Conservation (phyloP, 2,329 filamentous ascomycete species). For the Parascedosporium putredinis region DNA sequence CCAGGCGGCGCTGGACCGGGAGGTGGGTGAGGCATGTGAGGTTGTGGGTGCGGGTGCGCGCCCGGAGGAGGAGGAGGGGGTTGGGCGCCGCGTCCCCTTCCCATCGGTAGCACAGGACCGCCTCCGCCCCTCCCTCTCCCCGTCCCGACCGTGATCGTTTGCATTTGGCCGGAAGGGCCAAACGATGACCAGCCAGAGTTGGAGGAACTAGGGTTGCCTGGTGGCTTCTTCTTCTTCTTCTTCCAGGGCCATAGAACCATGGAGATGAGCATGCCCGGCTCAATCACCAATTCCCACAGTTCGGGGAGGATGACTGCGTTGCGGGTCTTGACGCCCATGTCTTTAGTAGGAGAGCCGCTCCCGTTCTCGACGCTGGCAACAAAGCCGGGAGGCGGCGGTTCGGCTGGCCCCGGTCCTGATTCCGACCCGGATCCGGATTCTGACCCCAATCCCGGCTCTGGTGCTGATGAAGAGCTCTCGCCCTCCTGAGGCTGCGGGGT, state of each 20-base stretch:
- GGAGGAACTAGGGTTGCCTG: not conserved
- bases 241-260: constrained; percentile 11
- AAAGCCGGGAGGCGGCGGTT: not conserved
- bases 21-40: not conserved
- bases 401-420: not conserved
- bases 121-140: not conserved
- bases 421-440: no score
- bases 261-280: constrained; percentile 12
- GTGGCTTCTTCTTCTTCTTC: not conserved
- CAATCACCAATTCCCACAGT: constrained; percentile 12
- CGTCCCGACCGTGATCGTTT: not conserved
- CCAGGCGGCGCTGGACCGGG: not conserved
- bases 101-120: not conserved
- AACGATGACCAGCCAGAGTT: constrained; percentile 1
- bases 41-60: not conserved
- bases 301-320: constrained; percentile 10
- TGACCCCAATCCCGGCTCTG: not conserved
- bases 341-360: not conserved
- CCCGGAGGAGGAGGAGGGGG: not conserved
- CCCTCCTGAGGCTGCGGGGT: no score
- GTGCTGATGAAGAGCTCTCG: not conserved
- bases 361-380: not conserved
- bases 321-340: not conserved
- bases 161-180: not conserved
- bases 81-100: not conserved